Percentiles rank a stretch among this genome's conserved stretches.
These are phyloP conservation scores for Metschnikowia matae DNA, from an alignment of 805 yeast species.

Conservation along the genomic window DNA sequence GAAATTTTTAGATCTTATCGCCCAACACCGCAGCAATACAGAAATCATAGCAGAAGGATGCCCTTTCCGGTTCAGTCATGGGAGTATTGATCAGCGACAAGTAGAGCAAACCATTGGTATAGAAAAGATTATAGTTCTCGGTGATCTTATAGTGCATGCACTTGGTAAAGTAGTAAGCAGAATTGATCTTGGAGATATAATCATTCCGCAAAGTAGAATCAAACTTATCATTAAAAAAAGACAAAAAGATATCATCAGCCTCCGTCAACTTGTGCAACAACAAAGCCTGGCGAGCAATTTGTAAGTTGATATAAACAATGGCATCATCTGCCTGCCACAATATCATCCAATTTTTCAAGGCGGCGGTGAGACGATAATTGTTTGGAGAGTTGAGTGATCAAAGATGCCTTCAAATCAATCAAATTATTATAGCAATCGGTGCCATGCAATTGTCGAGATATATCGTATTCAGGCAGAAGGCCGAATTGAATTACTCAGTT, in stretches of 20 bases:
- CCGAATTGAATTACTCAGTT: too few relatives aligned
- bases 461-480: too few relatives aligned
- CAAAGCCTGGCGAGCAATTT: conserved; percentile 69
- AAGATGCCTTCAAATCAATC: conserved; percentile 29
- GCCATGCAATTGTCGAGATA: too few relatives aligned
- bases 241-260: conserved; percentile 67
- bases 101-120: conserved; percentile 75
- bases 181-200: conserved; percentile 55
- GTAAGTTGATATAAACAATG: conserved; percentile 47
- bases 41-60: conserved; percentile 63
- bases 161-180: conserved; percentile 77
- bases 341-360: conserved; percentile 24
- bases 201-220: conserved; percentile 39
- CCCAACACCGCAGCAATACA: conserved; percentile 86
- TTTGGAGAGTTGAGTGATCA: conserved; percentile 24
- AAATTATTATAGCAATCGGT: conserved; percentile 34
- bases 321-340: conserved; percentile 52
- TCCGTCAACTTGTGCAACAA: conserved; percentile 48
- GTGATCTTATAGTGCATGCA: conserved; percentile 71
- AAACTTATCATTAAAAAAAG: conserved; percentile 52
- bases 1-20: conserved; percentile 86
- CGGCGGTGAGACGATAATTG: conserved; percentile 26
- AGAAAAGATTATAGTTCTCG: conserved; percentile 76
- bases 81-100: conserved; percentile 63
- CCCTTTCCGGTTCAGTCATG: conserved; percentile 33